Evolutionary conservation across 345 rosid species (phyloP), one percentile per base, ranked within the genome.

Genomic region (Pugionium dolabratum): DNA sequence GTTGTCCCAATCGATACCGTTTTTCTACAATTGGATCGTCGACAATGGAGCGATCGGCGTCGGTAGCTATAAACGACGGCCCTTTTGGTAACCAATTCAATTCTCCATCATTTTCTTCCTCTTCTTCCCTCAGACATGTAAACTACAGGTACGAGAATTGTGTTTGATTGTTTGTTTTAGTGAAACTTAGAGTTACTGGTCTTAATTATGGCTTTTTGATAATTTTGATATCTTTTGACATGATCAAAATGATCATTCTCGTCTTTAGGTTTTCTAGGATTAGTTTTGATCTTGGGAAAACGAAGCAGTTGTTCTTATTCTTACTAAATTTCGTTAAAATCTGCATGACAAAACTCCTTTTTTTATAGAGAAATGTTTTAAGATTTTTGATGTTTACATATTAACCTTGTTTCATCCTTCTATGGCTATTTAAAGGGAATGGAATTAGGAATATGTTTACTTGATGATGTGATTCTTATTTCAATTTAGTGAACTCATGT

Each of bases 11-110:
- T 37, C n/a, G 10, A 31, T 3, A 4, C 9, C 49, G 49, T 44
- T 31, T 50, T 10, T 18, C 18, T 18, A 18, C 18, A 18, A 18
- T 18, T 18, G 18, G 18, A 18, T n/a, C 34, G 18, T 1, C 66
- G 65, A 51, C 62, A 18, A 69, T 75, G 74, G 74, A 68, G 62
- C 57, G 74, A 58, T 69, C 70, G 48, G 67, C 74, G 44, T 75
- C 71, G 43, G 71, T 75, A 48, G 75, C 59, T 45, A 35, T 67
- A 37, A 74, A 74, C 63, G 77, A 57, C 55, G 66, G 43, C 46
- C 61, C 66, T 41, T 57, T 56, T 37, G 61, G 70, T n/a, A 67
- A 36, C 11, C 71, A 69, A 2, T 64, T 49, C 9, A 43, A 27
- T 51, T 69, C 70, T 49, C 70, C 70, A 18, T 18, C 18, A 18